Base-by-base conservation (phyloP, 2,329 filamentous ascomycete species). In the Kalaharituber pfeilii region DNA sequence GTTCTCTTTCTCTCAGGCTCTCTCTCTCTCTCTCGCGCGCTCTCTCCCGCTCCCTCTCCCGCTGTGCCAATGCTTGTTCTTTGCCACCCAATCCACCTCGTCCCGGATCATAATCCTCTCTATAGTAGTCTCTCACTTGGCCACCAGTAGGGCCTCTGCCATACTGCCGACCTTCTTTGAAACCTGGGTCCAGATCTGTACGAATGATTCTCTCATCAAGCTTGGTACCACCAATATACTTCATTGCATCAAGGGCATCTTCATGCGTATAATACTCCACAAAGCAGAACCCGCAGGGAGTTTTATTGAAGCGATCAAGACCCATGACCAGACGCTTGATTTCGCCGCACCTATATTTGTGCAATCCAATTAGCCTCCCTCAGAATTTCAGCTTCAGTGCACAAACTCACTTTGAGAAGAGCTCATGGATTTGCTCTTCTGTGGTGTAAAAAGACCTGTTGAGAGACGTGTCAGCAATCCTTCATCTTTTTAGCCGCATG, bases 181-280 rank as follows among this genome's bases (percentile, higher is more conserved):
- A 98, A 2, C 91, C 91, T 28, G 93, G 88, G 66, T 98, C 91
- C 50, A 96, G 70, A 71, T 98, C 91, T 24, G 89, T 94, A 57
- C 91, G 78, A 66, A 98, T 95, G 66, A 98, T 82, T 63, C 91
- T 81, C 75, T 98, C 91, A 69, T 98, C 91, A 47, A 98, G 78
- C 73, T 98, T 98, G 30, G 91, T 98, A 55, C 91, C 91, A 54
- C 91, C 91, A 65, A 98, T 82, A 68, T 96, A 98, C 71, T 96
- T 98, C 81, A 98, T 82, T 70, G 89, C 96, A 68, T 98, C 91
- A 50, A 98, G 76, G 7, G 91, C 91, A 69, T 98, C 91, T 67
- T 94, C 83, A 69, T 96, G 91, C 27, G 82, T 95, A 73, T 95
- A 96, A 72, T 98, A 98, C 71, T 98, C 91, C 65, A 98, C 91